Conservation (phyloP, 495 filamentous ascomycete genomes). For the Halenospora varia region DNA sequence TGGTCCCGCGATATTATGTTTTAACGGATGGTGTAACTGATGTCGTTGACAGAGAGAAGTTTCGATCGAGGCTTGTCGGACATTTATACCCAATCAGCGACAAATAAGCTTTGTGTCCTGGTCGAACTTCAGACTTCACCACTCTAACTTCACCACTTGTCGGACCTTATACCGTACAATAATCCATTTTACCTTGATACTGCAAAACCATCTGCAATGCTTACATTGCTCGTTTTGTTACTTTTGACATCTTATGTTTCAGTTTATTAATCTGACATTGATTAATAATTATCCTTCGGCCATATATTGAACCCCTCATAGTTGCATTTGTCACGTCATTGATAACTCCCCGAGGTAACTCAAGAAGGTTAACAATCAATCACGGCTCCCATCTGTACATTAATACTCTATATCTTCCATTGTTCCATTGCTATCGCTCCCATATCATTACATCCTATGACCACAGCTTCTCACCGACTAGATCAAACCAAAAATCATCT, state of each 20-base stretch:
- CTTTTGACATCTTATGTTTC: neutral
- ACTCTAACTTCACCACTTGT: too few species aligned
- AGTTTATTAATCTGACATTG: neutral
- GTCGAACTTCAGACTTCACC: too few species aligned
- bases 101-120: too few species aligned
- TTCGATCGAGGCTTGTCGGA: too few species aligned
- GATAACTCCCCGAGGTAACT: neutral
- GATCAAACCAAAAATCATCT: constrained; percentile 6
- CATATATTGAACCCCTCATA: neutral
- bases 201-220: too few species aligned
- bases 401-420: neutral
- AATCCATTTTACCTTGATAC: too few species aligned
- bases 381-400: neutral
- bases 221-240: too few species aligned
- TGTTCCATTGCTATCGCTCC: neutral
- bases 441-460: neutral
- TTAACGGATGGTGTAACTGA: too few species aligned
- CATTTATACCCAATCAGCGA: too few species aligned
- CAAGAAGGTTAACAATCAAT: constrained; percentile 22
- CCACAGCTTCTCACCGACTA: constrained; percentile 10
- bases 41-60: too few species aligned
- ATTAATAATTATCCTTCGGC: neutral
- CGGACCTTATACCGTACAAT: too few species aligned
- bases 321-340: neutral
- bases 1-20: too few species aligned